Percentiles rank a stretch among this genome's conserved stretches.
These are phyloP conservation scores for Solanum piurae DNA, from an alignment of 257 asterid genomes.

Conservation along the genomic window DNA sequence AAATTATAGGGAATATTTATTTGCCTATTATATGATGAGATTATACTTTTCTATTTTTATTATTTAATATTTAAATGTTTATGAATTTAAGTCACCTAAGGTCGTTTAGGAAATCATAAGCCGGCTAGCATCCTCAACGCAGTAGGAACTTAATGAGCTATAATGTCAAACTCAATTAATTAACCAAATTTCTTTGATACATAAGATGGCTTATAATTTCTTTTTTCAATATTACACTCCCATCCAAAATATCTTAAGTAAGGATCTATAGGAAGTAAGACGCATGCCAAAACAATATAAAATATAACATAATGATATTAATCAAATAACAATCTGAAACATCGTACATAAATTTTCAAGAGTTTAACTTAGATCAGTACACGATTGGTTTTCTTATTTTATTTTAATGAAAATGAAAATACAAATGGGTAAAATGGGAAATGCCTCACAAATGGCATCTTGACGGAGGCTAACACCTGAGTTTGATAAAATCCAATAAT, in stretches of 20 bases:
- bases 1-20: not conserved
- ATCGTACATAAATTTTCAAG: too few relatives aligned
- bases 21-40: not conserved
- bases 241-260: not conserved
- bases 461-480: not conserved
- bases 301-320: not conserved
- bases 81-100: not conserved
- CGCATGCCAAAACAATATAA: not conserved
- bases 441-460: not conserved
- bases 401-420: not conserved
- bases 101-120: not conserved
- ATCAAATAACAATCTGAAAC: not conserved
- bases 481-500: not conserved
- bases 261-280: not conserved
- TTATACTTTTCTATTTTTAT: not conserved
- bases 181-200: not conserved
- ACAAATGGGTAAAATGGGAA: not conserved
- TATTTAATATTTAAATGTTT: not conserved
- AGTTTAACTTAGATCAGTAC: not conserved
- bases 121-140: not conserved
- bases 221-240: not conserved
- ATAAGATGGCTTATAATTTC: not conserved
- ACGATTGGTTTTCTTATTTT: too few relatives aligned
- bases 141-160: not conserved
- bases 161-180: too few relatives aligned